Evolutionary conservation across 441 rosid species (phyloP).

Genomic region (Populus hybrid): DNA sequence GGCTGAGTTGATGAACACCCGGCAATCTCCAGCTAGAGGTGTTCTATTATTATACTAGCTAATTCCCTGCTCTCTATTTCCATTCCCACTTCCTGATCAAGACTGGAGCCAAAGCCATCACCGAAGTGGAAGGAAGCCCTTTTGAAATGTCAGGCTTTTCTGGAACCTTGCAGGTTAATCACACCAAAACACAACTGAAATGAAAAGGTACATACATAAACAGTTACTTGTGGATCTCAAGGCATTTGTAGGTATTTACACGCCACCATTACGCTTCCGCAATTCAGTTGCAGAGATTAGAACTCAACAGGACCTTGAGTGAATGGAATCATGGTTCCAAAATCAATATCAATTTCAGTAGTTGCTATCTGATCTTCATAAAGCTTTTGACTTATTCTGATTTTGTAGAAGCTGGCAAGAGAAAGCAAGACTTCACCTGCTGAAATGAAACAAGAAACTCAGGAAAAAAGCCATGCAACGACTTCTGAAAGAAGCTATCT

Average conservation of each 20-base stretch:
- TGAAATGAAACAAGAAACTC: background rate
- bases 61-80: conserved; percentile 2
- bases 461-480: background rate
- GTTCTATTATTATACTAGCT: background rate
- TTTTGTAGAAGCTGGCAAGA: conserved; percentile 13
- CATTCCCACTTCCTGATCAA: conserved; percentile 10
- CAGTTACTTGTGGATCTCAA: conserved; percentile 15
- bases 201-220: conserved; percentile 13
- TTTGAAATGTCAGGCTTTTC: conserved; percentile 9
- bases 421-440: conserved; percentile 14
- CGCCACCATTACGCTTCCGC: conserved; percentile 7
- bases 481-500: background rate
- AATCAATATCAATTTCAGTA: background rate
- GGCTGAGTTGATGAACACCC: conserved; percentile 3
- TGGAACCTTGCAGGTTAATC: conserved; percentile 14
- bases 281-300: conserved; percentile 11
- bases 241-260: conserved; percentile 33
- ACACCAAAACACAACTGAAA: conserved; percentile 17
- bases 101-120: conserved; percentile 16
- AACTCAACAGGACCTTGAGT: conserved; percentile 1
- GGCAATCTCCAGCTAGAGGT: background rate
- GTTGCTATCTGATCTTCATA: conserved; percentile 13
- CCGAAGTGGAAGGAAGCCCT: conserved; percentile 16
- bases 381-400: conserved; percentile 4
- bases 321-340: conserved; percentile 6